These are phyloP conservation scores for Aspergillus sp. DNA, from an alignment of 2,329 filamentous ascomycete species.

Conservation along the genomic window DNA sequence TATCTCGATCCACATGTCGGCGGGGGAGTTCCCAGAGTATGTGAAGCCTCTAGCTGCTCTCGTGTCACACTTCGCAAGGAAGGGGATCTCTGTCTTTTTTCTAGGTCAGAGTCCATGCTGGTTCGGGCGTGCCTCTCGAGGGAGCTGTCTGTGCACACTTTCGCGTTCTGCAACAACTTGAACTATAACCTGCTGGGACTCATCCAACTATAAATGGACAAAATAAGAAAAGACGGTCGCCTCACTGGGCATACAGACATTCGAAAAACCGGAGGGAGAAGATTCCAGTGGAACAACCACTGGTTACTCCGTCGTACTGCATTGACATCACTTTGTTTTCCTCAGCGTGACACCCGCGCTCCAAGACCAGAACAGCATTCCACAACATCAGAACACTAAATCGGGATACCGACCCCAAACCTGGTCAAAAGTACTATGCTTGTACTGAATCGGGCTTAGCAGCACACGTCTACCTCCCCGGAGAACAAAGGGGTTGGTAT, in stretches of 20 bases:
- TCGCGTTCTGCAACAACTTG: neutral
- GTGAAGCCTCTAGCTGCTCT: constrained; percentile 19
- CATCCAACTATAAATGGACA: neutral
- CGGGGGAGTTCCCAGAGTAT: constrained; percentile 15
- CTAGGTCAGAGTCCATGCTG: constrained; percentile 25
- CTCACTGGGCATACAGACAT: constrained; percentile 14
- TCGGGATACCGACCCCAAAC: neutral
- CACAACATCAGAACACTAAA: constrained; percentile 12
- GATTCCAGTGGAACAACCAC: constrained; percentile 6
- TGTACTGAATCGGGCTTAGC: neutral
- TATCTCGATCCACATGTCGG: constrained; percentile 17
- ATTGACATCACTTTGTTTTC: constrained; percentile 22
- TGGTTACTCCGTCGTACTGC: constrained; percentile 9
- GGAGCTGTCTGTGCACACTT: neutral
- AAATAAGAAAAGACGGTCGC: neutral
- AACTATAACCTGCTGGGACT: constrained; percentile 1
- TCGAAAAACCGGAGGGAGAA: constrained; percentile 9
- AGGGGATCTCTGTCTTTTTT: constrained; percentile 28
- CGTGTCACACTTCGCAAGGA: constrained; percentile 27
- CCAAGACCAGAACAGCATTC: constrained; percentile 19
- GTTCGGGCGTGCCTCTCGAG: neutral
- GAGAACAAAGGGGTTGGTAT: constrained; percentile 1
- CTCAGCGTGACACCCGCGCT: constrained; percentile 18
- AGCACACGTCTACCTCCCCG: neutral
- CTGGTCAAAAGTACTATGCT: neutral